Conservation (phyloP, 2,329 filamentous ascomycete species). For the Sporothrix pseudoabietina region DNA sequence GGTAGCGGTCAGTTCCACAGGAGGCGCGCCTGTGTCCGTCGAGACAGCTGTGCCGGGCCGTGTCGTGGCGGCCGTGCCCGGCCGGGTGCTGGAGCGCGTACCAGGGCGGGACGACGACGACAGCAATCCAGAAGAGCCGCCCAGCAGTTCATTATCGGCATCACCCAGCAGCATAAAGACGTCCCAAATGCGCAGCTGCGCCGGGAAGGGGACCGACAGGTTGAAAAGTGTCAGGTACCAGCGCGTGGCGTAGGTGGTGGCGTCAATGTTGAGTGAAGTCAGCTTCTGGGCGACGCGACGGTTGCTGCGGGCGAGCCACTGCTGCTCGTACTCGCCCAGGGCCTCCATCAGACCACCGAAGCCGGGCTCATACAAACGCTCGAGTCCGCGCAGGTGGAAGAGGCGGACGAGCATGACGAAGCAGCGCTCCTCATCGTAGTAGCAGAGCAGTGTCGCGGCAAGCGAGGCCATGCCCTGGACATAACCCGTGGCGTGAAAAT, state of each 20-base stretch:
- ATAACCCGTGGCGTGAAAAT: conserved; percentile 89
- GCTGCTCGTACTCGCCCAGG: conserved; percentile 77
- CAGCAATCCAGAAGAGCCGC: neutral
- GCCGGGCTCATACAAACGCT: conserved; percentile 78
- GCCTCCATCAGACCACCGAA: conserved; percentile 87
- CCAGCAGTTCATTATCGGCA: conserved; percentile 1
- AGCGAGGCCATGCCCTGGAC: conserved; percentile 97
- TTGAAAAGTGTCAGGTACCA: conserved; percentile 99
- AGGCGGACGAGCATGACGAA: conserved; percentile 97
- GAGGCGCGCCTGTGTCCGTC: neutral
- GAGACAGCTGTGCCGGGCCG: conserved; percentile 1
- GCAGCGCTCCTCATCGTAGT: conserved; percentile 91
- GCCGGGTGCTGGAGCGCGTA: neutral
- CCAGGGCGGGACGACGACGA: neutral
- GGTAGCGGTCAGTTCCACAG: conserved; percentile 14
- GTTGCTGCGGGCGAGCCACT: conserved; percentile 78
- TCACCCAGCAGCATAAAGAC: conserved; percentile 94
- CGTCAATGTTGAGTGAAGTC: conserved; percentile 75
- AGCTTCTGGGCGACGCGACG: conserved; percentile 69
- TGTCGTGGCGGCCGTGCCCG: neutral
- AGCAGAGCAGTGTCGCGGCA: conserved; percentile 89
- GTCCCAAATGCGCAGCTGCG: conserved; percentile 95
- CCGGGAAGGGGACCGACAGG: conserved; percentile 89
- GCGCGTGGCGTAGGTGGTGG: conserved; percentile 90
- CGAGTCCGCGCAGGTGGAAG: conserved; percentile 85